These are phyloP conservation scores for Crassisporium funariophilum DNA, from an alignment of 768 basidiomycete genomes.

Conservation along the genomic window DNA sequence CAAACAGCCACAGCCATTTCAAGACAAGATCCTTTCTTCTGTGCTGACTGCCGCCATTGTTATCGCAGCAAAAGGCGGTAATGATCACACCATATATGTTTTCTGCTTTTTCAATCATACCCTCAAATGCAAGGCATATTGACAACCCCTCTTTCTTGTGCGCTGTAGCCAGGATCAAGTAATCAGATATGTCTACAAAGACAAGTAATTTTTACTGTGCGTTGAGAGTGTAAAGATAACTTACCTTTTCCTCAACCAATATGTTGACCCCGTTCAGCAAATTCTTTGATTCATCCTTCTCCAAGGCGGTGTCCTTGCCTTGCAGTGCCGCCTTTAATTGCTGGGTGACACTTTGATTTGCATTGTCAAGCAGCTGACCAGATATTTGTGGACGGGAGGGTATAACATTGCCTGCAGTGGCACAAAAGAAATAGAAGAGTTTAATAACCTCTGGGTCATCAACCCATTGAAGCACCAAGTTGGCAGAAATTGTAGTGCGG, in stretches of 20 bases:
- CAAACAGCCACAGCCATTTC: conserved; percentile 21
- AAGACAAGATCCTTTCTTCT: conserved; percentile 24
- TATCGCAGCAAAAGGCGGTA: conserved; percentile 22
- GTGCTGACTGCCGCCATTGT: conserved; percentile 27
- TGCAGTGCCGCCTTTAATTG: conserved; percentile 10
- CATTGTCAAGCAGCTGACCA: conserved; percentile 23
- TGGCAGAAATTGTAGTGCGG: conserved; percentile 28
- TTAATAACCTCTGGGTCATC: conserved; percentile 28
- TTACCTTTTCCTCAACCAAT: conserved; percentile 22
- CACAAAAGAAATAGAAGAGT: conserved; percentile 29
- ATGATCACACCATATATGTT: conserved; percentile 12
- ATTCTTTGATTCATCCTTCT: conserved; percentile 29
- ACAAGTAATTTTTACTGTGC: conserved; percentile 1
- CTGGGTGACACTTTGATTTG: conserved; percentile 8
- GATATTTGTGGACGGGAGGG: conserved; percentile 20
- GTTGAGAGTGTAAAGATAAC: not conserved
- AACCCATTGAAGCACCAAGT: conserved; percentile 28
- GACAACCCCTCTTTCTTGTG: conserved; percentile 26
- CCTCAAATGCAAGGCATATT: conserved; percentile 26
- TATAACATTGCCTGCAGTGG: conserved; percentile 22
- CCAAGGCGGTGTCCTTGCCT: conserved; percentile 16
- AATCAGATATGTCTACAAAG: conserved; percentile 21
- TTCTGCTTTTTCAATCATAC: conserved; percentile 27
- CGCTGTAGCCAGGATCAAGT: conserved; percentile 22
- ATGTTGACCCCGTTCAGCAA: conserved; percentile 28